Evolutionary conservation across 2,329 filamentous ascomycete species (phyloP).

Genomic region (Fonsecaea nubica): DNA sequence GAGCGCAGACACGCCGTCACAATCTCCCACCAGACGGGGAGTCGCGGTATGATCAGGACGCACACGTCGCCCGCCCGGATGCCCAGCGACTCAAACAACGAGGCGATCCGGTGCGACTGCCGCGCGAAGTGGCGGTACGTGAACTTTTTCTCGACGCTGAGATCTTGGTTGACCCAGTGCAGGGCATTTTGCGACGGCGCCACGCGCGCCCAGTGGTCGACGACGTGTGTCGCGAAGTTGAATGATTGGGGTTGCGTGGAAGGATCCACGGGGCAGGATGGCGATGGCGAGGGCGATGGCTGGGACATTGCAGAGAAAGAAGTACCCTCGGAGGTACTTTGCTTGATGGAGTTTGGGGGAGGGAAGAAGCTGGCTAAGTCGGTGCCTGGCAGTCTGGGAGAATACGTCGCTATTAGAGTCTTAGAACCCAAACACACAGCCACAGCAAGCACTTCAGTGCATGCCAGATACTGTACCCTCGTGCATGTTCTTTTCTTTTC

Average conservation of each 20-base stretch:
- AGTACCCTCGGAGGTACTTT: too few species aligned
- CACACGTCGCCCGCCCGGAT: background rate
- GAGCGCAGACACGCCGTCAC: conserved; percentile 46
- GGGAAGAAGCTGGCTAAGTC: too few species aligned
- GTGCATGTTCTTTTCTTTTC: too few species aligned
- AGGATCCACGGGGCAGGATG: background rate
- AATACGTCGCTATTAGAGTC: too few species aligned
- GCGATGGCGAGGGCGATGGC: background rate
- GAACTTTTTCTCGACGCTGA: conserved; percentile 40
- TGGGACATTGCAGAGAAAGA: background rate
- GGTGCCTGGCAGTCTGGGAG: too few species aligned
- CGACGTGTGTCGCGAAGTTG: conserved; percentile 50
- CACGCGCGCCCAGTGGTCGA: conserved; percentile 48
- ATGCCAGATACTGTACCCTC: too few species aligned
- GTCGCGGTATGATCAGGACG: too few species aligned
- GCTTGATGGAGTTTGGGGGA: too few species aligned
- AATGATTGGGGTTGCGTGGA: conserved; percentile 34
- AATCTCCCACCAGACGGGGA: conserved; percentile 50
- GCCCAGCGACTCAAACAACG: conserved; percentile 43
- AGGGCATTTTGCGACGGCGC: conserved; percentile 43
- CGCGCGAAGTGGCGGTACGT: conserved; percentile 46
- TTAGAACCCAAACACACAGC: too few species aligned
- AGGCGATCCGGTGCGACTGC: conserved; percentile 46
- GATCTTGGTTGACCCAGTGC: conserved; percentile 47
- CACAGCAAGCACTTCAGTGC: too few species aligned